Evolutionary conservation across 2,329 filamentous ascomycete genomes (phyloP), one percentile per base, ranked within the genome.

Genomic region (Colletotrichum musae): DNA sequence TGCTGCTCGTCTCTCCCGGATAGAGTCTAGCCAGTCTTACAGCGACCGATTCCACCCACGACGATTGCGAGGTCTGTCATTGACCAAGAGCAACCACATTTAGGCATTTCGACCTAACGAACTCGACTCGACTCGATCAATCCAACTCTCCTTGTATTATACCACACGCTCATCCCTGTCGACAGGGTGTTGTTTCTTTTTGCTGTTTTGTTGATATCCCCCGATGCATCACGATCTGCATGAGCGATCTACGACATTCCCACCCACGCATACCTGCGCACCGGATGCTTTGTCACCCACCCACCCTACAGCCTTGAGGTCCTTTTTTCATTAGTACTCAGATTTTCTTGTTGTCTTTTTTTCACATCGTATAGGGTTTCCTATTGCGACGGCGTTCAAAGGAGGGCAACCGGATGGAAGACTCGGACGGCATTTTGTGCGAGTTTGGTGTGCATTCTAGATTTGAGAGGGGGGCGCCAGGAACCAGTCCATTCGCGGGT

Each of bases 1-100:
- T 32, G 95, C 95, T 15, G 94, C 94, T 45, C 91, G 95, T 77
- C 83, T 99, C 73, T 92, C 91, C 56, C 88, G 94, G 71, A 89
- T 97, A 73, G 96, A 98, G 83, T 95, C 93, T 26, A 89, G 86
- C 58, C 88, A 89, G 63, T 91, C 87, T 5, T 76, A 77, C 58
- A 74, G 70, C 53, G 70, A 72, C 32, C 72, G 64, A 26, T 77
- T 83, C 66, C 76, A 75, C 60, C 79, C 80, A 18, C 77, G 82
- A 50, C 77, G 82, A 43, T 72, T 84, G n/a, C 80, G 82, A 48
- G 82, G 81, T 24, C 74, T 84, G 62, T 84, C 82, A n/a, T 73
- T 84, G 64, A 77, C 77, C 53, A 84, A 82, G 76, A 82, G 77
- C 69, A 77, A 80, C 68, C 78, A 83, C 68, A 72, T 77, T 59